Conservation (phyloP, 164 flowering plant genomes). For the Magnolia officinalis region DNA sequence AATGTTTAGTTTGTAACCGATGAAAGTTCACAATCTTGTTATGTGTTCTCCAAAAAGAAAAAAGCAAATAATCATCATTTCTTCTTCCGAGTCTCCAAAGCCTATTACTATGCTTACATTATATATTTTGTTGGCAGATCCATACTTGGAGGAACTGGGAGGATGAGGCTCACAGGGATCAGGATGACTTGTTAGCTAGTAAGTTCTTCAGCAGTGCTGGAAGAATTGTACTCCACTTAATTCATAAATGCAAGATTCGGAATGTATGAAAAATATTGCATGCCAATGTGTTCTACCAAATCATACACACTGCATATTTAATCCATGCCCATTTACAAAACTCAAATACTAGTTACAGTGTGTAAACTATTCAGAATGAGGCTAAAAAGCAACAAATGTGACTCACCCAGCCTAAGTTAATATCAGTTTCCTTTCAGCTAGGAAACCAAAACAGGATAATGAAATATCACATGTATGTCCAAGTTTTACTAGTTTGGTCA, state of each 20-base stretch:
- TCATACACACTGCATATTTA: too few relatives aligned
- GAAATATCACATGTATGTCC: too few relatives aligned
- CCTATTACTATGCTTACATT: background rate
- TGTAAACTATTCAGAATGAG: too few relatives aligned
- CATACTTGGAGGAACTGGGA: conserved; percentile 98
- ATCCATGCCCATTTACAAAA: too few relatives aligned
- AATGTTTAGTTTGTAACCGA: background rate
- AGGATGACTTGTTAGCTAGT: conserved; percentile 63
- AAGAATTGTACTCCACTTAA: background rate
- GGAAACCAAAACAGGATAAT: too few relatives aligned
- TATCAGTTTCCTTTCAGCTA: too few relatives aligned
- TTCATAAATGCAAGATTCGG: background rate
- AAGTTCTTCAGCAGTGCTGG: conserved; percentile 15
- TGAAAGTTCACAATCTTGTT: background rate
- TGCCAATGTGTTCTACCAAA: too few relatives aligned
- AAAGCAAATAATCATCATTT: background rate
- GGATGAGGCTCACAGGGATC: conserved; percentile 79
- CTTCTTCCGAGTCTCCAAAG: background rate
- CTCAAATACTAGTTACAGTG: too few relatives aligned
- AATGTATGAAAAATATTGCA: background rate
- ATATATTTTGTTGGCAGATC: conserved; percentile 37
- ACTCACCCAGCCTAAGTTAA: too few relatives aligned
- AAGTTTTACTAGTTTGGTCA: too few relatives aligned
- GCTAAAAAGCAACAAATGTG: too few relatives aligned
- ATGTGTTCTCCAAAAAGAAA: background rate